phyloP scores from a whole-genome alignment of 192 early-diverging fungal species.

The Podila horticola region DNA sequence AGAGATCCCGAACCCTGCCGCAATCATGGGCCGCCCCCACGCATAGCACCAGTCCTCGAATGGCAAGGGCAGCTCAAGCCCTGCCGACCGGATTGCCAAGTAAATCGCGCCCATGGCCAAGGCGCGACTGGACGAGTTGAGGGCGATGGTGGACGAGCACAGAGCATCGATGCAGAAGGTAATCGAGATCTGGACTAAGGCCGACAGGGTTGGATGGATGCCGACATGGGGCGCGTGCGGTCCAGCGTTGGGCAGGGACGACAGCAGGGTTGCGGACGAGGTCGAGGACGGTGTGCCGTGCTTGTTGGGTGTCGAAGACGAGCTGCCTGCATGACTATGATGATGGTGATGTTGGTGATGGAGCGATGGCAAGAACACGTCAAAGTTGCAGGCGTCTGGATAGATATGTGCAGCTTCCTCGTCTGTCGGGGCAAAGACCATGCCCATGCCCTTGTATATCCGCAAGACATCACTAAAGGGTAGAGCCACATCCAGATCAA shows the following conservation, averaged over 20 bases:
- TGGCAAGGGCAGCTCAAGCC: constrained; percentile 36
- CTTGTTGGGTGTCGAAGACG: constrained; percentile 17
- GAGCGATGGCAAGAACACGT: constrained; percentile 37
- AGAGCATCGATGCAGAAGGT: constrained; percentile 49
- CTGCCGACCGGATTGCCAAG: constrained; percentile 39
- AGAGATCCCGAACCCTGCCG: constrained; percentile 33
- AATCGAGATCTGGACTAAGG: constrained; percentile 44
- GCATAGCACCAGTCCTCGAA: constrained; percentile 53
- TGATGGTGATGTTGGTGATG: neutral
- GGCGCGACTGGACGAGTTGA: constrained; percentile 41
- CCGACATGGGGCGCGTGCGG: constrained; percentile 18
- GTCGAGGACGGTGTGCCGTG: constrained; percentile 29
- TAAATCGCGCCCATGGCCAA: constrained; percentile 49
- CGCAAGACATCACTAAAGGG: constrained; percentile 62
- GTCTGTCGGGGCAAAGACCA: constrained; percentile 50
- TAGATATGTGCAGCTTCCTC: constrained; percentile 43
- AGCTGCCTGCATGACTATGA: neutral
- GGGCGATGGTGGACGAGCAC: constrained; percentile 38
- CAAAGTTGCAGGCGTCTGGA: constrained; percentile 41
- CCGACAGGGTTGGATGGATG: constrained; percentile 48
- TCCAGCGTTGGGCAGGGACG: constrained; percentile 3
- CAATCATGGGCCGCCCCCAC: constrained; percentile 40
- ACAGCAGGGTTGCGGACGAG: neutral
- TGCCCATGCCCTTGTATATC: constrained; percentile 60
- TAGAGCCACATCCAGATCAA: constrained; percentile 60